Percentiles rank a stretch among this genome's conserved stretches.
Conservation (phyloP, 2,329 filamentous ascomycete genomes). For the Colletotrichum neosansevieriae region DNA sequence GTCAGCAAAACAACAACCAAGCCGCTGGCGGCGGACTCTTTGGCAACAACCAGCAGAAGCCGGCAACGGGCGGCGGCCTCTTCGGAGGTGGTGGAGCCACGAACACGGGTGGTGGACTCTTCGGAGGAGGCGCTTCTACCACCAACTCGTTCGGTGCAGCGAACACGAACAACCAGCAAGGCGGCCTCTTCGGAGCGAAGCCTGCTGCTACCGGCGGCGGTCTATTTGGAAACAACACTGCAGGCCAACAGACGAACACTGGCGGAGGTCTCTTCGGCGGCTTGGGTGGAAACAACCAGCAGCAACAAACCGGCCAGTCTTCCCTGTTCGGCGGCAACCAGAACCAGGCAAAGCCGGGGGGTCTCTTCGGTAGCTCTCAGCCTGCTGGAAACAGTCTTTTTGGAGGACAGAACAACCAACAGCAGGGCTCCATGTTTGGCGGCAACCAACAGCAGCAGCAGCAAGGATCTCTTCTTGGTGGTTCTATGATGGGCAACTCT, state of each 20-base stretch:
- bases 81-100: constrained; percentile 42
- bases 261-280: constrained; percentile 65
- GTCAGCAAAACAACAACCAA: constrained; percentile 43
- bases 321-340: constrained; percentile 66
- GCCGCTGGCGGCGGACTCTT: constrained; percentile 41
- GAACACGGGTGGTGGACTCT: constrained; percentile 55
- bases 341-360: constrained; percentile 63
- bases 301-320: constrained; percentile 54
- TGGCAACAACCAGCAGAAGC: constrained; percentile 40
- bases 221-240: constrained; percentile 58
- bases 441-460: constrained; percentile 60
- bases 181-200: constrained; percentile 57
- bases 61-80: constrained; percentile 39
- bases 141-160: constrained; percentile 58
- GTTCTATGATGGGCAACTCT: constrained; percentile 70
- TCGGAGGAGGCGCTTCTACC: constrained; percentile 53
- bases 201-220: constrained; percentile 56
- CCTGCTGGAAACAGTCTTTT: constrained; percentile 65
- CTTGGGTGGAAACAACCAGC: constrained; percentile 46
- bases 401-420: constrained; percentile 60
- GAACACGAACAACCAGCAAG: constrained; percentile 50
- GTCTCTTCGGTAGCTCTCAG: constrained; percentile 64
- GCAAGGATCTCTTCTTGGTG: constrained; percentile 53
- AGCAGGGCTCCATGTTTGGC: constrained; percentile 61
- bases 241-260: constrained; percentile 46